These are phyloP conservation scores for Ustilago vetiveriae DNA, from an alignment of 1,284 basidiomycete species.

Conservation along the genomic window DNA sequence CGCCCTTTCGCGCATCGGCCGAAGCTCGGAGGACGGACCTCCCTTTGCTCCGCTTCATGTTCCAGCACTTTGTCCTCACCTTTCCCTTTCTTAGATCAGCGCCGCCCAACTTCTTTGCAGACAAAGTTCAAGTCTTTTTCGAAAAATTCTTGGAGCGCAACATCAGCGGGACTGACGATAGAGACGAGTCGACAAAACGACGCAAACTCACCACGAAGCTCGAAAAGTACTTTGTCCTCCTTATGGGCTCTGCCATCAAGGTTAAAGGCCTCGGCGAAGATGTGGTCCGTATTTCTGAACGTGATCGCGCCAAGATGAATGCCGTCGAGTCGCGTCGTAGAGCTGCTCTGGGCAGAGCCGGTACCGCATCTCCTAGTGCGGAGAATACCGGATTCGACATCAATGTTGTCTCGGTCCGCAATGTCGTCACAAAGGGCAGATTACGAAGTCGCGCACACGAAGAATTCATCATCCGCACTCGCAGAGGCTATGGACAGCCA, in stretches of 20 bases:
- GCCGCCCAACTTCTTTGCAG: conserved; percentile 64
- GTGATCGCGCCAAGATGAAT: conserved; percentile 51
- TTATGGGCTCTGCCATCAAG: conserved; percentile 59
- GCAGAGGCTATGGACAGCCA: conserved; percentile 72
- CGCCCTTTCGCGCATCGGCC: conserved; percentile 61
- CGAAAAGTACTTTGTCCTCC: conserved; percentile 53
- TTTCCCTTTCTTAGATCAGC: conserved; percentile 64
- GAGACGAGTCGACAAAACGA: conserved; percentile 55
- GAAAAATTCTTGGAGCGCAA: conserved; percentile 62
- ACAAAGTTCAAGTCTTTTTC: conserved; percentile 65
- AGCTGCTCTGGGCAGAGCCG: conserved; percentile 44
- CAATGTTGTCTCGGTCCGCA: conserved; percentile 63
- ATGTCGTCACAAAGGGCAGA: conserved; percentile 50
- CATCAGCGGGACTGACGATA: conserved; percentile 55
- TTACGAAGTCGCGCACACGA: conserved; percentile 58
- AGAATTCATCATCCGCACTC: conserved; percentile 93
- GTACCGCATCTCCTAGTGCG: conserved; percentile 4
- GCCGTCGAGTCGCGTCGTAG: conserved; percentile 52
- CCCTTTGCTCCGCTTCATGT: conserved; percentile 62
- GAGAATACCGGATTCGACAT: conserved; percentile 50
- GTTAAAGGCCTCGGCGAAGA: conserved; percentile 56
- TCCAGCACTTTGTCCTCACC: conserved; percentile 65
- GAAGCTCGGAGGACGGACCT: conserved; percentile 47
- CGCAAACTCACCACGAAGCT: conserved; percentile 48
- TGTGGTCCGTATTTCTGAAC: conserved; percentile 59